Evolutionary conservation across 1,284 basidiomycete genomes (phyloP).

Genomic region (Ceratobasidium sp.): DNA sequence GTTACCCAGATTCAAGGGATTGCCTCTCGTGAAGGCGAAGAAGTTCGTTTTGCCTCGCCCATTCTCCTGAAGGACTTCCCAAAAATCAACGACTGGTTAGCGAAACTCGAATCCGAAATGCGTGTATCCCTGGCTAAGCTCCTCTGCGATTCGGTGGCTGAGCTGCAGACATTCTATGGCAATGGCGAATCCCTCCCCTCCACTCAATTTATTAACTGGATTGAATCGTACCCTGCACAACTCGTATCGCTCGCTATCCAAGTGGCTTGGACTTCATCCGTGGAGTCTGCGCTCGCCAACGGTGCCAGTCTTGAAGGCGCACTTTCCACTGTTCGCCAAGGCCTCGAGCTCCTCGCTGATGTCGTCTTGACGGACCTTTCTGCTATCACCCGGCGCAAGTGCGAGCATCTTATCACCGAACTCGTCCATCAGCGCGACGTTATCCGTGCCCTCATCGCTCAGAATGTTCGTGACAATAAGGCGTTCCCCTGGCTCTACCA

Average conservation of each 20-base stretch:
- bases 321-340: conserved; percentile 82
- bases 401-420: conserved; percentile 99
- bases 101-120: conserved; percentile 94
- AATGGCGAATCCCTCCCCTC: conserved; percentile 66
- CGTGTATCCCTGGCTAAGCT: conserved; percentile 88
- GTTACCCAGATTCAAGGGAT: conserved; percentile 89
- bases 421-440: conserved; percentile 98
- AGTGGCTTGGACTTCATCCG: conserved; percentile 91
- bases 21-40: conserved; percentile 95
- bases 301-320: conserved; percentile 72
- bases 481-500: conserved; percentile 96
- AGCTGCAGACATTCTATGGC: conserved; percentile 87
- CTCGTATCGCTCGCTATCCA: conserved; percentile 95
- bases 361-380: conserved; percentile 92
- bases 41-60: conserved; percentile 85
- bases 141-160: conserved; percentile 82
- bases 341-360: conserved; percentile 94
- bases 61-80: conserved; percentile 93
- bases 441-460: conserved; percentile 81
- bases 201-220: conserved; percentile 87
- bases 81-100: conserved; percentile 99
- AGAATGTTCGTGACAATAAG: conserved; percentile 73
- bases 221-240: conserved; percentile 94
- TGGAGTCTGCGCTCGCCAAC: conserved; percentile 79
- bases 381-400: conserved; percentile 93